phyloP scores from a whole-genome alignment of 805 yeast species.

The Yamadazyma insecticola region DNA sequence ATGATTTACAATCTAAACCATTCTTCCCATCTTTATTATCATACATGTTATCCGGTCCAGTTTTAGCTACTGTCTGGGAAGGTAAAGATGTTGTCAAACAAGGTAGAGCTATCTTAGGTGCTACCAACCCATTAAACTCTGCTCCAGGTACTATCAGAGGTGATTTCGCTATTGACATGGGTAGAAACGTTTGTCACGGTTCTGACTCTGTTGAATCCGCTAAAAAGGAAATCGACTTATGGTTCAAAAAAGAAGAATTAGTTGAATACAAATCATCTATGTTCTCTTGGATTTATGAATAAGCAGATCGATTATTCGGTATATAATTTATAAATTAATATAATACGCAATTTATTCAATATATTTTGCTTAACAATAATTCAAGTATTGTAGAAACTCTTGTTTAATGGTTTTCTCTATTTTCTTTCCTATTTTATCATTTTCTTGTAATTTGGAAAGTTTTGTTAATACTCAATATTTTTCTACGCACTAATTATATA shows the following conservation, averaged over 20 bases:
- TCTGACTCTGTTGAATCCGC: constrained; percentile 99
- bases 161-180: constrained; percentile 97
- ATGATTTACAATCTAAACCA: constrained; percentile 92
- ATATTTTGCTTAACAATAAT: too few relatives aligned
- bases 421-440: too few relatives aligned
- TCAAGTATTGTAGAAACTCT: too few relatives aligned
- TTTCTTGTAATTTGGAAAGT: too few relatives aligned
- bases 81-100: constrained; percentile 99
- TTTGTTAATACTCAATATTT: too few relatives aligned
- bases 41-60: constrained; percentile 98
- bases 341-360: too few relatives aligned
- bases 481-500: too few relatives aligned
- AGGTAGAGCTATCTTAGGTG: constrained; percentile 97
- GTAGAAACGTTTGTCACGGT: constrained; percentile 99
- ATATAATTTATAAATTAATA: too few relatives aligned
- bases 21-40: constrained; percentile 95
- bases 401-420: too few relatives aligned
- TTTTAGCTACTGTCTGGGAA: constrained; percentile 99
- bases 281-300: constrained; percentile 92
- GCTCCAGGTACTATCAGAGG: constrained; percentile 99
- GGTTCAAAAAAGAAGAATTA: constrained; percentile 98
- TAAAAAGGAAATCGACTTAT: constrained; percentile 87
- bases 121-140: constrained; percentile 95
- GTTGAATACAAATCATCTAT: constrained; percentile 85
- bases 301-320: constrained; percentile 29